Evolutionary conservation across 2,329 filamentous ascomycete species (phyloP), one percentile per base, ranked within the genome.

Genomic region (Talaromyces marneffei): DNA sequence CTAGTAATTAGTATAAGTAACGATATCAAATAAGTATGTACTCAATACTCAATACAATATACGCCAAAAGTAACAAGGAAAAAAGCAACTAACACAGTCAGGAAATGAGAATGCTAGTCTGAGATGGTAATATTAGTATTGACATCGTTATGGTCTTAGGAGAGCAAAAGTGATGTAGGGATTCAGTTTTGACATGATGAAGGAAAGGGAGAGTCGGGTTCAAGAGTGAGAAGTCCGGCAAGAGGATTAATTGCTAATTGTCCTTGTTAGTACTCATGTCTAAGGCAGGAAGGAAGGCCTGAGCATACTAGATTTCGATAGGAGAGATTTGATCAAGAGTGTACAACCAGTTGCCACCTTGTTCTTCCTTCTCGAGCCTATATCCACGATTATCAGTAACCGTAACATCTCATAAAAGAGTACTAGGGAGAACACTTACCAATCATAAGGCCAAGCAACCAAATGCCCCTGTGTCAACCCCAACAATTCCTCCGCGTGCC

Each of bases 261-360:
- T 55, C 35, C 2, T 27, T 55, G 14, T 55, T 40, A 39, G 48
- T 33, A n/a, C 23, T 14, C 5, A 6, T 4, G 12, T 48, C 8
- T 29, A 33, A 23, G 16, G 29, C 37, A 14, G 20, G 31, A 20
- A 53, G 18, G 16, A 53, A 14, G 18, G 52, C 3, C 7, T 7
- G 9, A 44, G 72, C 76, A 70, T 73, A 77, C 75, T 99, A 99
- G 70, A 99, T 97, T 78, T 97, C 92, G 77, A 99, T 81, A 61
- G 94, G 94, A 69, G 94, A 95, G 72, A 99, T 88, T 75, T 95
- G 89, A 75, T 99, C 94, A 60, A 97, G 91, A 71, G 93, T 91
- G 77, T 96, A 97, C 65, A 97, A 84, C 94, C 94, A 99, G 72
- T 97, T 96, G 61, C 92, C 91, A 66, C 91, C 92, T 70, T 87